These are phyloP conservation scores for Monilinia laxa DNA, from an alignment of 2,329 filamentous ascomycete species.

Conservation along the genomic window DNA sequence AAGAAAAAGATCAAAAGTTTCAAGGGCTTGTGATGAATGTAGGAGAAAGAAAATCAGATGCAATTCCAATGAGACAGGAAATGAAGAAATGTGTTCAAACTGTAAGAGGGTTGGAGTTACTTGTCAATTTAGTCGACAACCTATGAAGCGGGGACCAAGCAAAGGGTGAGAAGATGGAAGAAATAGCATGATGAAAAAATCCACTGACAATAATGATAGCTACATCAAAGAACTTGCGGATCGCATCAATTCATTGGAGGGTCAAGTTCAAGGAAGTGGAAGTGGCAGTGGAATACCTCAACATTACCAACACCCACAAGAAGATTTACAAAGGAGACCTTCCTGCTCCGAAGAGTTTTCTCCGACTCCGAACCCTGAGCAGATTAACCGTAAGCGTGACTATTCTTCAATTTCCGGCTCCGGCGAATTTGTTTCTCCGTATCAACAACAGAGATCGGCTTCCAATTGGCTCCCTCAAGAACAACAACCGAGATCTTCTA, in stretches of 20 bases:
- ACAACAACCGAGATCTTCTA: slow-evolving; percentile 28
- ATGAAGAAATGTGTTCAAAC: slow-evolving; percentile 74
- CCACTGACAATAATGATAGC: slow-evolving; percentile 44
- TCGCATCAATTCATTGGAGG: slow-evolving; percentile 77
- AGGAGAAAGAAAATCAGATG: slow-evolving; percentile 88
- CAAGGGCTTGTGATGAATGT: slow-evolving; percentile 85
- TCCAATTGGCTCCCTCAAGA: slow-evolving; percentile 34
- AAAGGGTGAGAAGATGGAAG: slow-evolving; percentile 64
- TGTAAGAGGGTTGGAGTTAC: slow-evolving; percentile 73
- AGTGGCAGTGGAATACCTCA: slow-evolving; percentile 37
- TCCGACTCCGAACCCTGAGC: slow-evolving; percentile 48
- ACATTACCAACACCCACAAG: slow-evolving; percentile 43
- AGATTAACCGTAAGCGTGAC: slow-evolving; percentile 46
- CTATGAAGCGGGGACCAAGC: slow-evolving; percentile 83
- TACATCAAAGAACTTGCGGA: slow-evolving; percentile 93
- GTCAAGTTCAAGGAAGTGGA: slow-evolving; percentile 57
- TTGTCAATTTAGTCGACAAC: slow-evolving; percentile 83
- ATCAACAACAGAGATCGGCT: slow-evolving; percentile 40
- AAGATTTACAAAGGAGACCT: slow-evolving; percentile 43
- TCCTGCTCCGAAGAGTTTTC: slow-evolving; percentile 51
- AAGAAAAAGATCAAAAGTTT: slow-evolving; percentile 80
- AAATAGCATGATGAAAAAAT: slow-evolving; percentile 19
- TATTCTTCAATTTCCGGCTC: slow-evolving; percentile 50
- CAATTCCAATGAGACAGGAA: slow-evolving; percentile 73
- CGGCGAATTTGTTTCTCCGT: slow-evolving; percentile 41